Evolutionary conservation across 1,284 basidiomycete genomes (phyloP).

Genomic region (Ceratobasidium sp.): DNA sequence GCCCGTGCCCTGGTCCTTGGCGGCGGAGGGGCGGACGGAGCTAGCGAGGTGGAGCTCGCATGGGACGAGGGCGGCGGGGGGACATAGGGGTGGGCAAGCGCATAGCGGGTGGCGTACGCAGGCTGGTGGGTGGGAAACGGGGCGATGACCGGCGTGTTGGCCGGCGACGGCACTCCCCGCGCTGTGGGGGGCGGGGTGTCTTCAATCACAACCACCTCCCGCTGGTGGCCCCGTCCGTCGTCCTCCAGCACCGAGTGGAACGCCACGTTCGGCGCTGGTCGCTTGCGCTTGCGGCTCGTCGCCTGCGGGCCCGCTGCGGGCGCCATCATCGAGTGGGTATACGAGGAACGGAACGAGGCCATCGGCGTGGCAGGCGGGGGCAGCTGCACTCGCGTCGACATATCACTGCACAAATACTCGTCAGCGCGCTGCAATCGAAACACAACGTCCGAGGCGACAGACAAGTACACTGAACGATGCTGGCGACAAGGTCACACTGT

Average conservation of each 20-base stretch:
- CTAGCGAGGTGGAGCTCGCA: conserved; percentile 55
- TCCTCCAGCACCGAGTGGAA: conserved; percentile 62
- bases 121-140: conserved; percentile 24
- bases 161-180: conserved; percentile 21
- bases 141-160: conserved; percentile 20
- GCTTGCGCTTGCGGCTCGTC: conserved; percentile 71
- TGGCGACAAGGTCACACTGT: conserved; percentile 31
- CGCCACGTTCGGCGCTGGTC: conserved; percentile 72
- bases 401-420: conserved; percentile 53
- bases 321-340: conserved; percentile 38
- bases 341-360: conserved; percentile 39
- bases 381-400: conserved; percentile 79
- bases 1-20: conserved; percentile 79
- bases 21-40: conserved; percentile 61
- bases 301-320: conserved; percentile 55
- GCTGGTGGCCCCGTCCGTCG: conserved; percentile 70
- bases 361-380: conserved; percentile 47
- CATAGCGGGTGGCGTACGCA: conserved; percentile 30
- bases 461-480: conserved; percentile 9
- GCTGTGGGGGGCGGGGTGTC: conserved; percentile 69
- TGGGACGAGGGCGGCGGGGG: conserved; percentile 41
- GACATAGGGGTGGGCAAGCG: conserved; percentile 13
- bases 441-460: too few species aligned
- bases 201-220: conserved; percentile 86
- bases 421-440: background rate